Evolutionary conservation across 169 alveolate species (phyloP).

Genomic region (Perkinsus olseni): DNA sequence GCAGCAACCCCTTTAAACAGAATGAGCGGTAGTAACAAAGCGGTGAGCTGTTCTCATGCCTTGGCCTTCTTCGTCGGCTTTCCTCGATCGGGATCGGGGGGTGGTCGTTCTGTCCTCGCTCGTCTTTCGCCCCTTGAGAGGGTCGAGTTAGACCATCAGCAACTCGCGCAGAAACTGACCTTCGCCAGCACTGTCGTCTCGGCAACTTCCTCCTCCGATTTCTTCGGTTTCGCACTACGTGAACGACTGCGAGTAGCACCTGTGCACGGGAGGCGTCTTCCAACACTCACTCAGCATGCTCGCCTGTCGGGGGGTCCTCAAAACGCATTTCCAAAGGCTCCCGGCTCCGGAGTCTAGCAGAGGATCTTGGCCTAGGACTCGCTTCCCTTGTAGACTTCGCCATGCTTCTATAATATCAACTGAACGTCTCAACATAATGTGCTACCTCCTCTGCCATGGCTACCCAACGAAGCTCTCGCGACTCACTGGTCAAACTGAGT

Average conservation of each 20-base stretch:
- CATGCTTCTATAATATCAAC: not conserved
- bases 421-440: not conserved
- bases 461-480: not conserved
- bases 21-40: not conserved
- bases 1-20: no score
- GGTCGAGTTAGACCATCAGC: not conserved
- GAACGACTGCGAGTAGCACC: not conserved
- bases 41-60: not conserved
- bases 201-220: not conserved
- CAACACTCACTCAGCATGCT: not conserved
- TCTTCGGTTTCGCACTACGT: not conserved
- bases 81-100: not conserved
- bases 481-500: no score
- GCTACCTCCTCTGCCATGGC: not conserved
- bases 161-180: no score
- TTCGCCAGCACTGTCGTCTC: no score
- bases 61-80: not conserved
- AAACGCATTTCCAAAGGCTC: not conserved
- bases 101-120: not conserved
- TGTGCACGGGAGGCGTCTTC: not conserved
- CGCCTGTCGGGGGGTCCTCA: not conserved
- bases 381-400: not conserved
- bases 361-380: not conserved
- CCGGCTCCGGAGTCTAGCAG: not conserved
- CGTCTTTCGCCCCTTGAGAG: not conserved